Base-by-base conservation (phyloP, 176 grass and related monocot species). In the Puccinellia tenuiflora region DNA sequence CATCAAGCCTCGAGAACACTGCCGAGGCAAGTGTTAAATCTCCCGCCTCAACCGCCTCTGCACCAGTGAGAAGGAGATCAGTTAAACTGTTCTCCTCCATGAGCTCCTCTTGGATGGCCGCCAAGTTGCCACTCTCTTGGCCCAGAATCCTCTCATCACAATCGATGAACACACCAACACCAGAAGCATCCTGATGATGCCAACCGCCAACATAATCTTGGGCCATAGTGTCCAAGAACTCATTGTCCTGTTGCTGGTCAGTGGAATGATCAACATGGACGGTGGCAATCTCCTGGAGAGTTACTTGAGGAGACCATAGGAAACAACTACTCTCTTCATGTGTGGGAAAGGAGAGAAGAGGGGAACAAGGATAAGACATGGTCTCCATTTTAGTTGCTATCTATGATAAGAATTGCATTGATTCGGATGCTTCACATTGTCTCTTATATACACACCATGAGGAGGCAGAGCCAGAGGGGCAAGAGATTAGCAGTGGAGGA, bases 31-130 rank as follows among this genome's bases (percentile, higher is more conserved):
- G 68, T 33, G 63, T 34, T 52, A 73, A 61, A 83, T 92, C 80
- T 17, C 79, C 80, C 8, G 63, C 51, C 76, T 89, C 86, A 2
- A 86, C 83, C 0, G 90, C 90, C 64, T 89, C 84, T n/a, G 83
- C 90, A 52, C 74, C 79, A 60, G 83, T 78, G 29, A 86, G 77
- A 1, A 92, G 86, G 68, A 92, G 90, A 76, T 89, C 86, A n/a
- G 79, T 77, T 51, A 86, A 31, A 60, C 84, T 89, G 69, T 86
- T 75, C 68, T 88, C 86, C 73, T 91, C 83, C 86, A 88, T 88
- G 45, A 86, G 83, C 73, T 88, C 86, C 50, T 88, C 86, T 71
- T 89, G 79, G 46, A 92, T 86, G 26, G 80, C 68, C 1, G 31
- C 75, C 83, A 92, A 77, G 39, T 83, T 83, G 61, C 42, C 79